Percentiles rank a stretch among this genome's conserved stretches.
phyloP scores from a whole-genome alignment of 768 basidiomycete species.

The Russula foetens region DNA sequence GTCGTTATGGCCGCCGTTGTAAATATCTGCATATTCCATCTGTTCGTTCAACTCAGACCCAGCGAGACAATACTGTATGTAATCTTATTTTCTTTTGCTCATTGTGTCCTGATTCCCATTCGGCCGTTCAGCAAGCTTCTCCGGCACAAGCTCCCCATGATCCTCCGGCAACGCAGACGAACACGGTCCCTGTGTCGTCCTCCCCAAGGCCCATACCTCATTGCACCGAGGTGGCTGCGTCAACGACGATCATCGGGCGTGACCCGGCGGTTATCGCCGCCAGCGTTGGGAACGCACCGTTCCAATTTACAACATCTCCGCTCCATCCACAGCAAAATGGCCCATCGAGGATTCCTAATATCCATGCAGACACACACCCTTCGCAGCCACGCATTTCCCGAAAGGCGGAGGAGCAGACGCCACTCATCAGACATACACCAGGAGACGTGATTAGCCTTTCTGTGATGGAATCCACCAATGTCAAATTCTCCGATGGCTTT shows the following conservation, averaged over 20 bases:
- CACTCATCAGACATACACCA: not conserved
- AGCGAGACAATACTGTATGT: not conserved
- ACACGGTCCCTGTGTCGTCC: too few species aligned
- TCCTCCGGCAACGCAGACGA: too few species aligned
- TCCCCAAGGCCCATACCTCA: too few species aligned
- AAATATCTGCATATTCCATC: not conserved
- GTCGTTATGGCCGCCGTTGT: not conserved
- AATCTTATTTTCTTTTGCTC: not conserved
- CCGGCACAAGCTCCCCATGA: too few species aligned
- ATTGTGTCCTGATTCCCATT: not conserved
- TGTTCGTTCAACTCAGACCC: not conserved
- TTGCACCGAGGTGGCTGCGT: too few species aligned
- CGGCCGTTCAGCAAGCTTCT: not conserved
- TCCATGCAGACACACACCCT: not conserved
- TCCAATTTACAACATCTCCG: not conserved
- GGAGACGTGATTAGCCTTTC: constrained; percentile 23
- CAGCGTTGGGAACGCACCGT: too few species aligned
- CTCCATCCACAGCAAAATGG: not conserved
- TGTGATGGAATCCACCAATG: constrained; percentile 47
- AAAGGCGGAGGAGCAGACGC: not conserved
- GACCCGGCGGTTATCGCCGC: not conserved
- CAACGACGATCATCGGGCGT: not conserved
- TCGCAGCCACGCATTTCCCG: not conserved
- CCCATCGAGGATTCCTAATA: not conserved
- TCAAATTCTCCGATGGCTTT: constrained; percentile 55